Evolutionary conservation across 2,329 filamentous ascomycete genomes (phyloP).

Genomic region (Fusarium camptoceras): DNA sequence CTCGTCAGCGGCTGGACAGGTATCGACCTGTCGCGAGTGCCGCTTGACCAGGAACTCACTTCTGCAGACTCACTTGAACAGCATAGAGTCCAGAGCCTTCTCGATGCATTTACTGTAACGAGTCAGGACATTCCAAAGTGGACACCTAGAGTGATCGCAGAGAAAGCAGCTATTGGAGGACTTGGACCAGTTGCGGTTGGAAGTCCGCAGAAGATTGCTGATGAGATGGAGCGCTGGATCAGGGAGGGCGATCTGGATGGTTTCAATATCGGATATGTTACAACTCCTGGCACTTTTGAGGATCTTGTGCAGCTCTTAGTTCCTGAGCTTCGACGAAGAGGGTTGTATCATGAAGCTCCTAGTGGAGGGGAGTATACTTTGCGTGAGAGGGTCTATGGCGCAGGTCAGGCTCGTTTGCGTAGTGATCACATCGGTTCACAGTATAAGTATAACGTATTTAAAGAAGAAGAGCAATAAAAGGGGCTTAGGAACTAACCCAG

Average conservation of each 20-base stretch:
- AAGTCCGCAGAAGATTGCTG: conserved; percentile 56
- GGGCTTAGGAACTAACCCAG: neutral
- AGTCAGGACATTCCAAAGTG: conserved; percentile 58
- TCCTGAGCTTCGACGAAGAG: conserved; percentile 47
- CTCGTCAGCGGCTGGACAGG: conserved; percentile 70
- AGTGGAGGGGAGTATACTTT: conserved; percentile 57
- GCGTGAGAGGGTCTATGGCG: conserved; percentile 71
- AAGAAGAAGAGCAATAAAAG: conserved; percentile 57
- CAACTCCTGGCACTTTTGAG: conserved; percentile 54
- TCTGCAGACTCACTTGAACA: conserved; percentile 66
- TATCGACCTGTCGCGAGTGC: conserved; percentile 68
- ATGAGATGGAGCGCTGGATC: conserved; percentile 60
- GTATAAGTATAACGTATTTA: conserved; percentile 73
- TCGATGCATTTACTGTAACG: conserved; percentile 61
- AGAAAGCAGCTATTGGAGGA: conserved; percentile 57
- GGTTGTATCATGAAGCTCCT: conserved; percentile 44
- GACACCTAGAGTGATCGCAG: conserved; percentile 58
- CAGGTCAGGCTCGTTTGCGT: conserved; percentile 66
- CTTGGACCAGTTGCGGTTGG: conserved; percentile 53
- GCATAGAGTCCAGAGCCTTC: conserved; percentile 61
- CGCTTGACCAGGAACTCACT: conserved; percentile 68
- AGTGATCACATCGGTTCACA: conserved; percentile 68
- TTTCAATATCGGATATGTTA: conserved; percentile 58
- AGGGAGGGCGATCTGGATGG: conserved; percentile 57
- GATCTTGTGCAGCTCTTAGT: conserved; percentile 50